Conservation (phyloP, 495 filamentous ascomycete genomes). For the Penicillium bovifimosum region DNA sequence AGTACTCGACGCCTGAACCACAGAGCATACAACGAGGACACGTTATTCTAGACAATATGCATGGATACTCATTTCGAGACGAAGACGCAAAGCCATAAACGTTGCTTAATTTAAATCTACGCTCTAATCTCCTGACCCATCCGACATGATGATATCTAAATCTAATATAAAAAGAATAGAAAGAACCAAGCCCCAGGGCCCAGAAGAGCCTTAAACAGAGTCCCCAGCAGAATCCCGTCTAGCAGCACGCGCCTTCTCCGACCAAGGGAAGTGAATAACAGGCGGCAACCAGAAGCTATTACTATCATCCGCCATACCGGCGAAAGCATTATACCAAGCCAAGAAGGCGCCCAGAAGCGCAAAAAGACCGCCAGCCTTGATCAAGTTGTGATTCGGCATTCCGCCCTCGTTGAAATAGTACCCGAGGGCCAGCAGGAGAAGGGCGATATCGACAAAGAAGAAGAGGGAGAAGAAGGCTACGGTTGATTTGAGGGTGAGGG, state of each 20-base stretch:
- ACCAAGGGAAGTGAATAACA: constrained; percentile 91
- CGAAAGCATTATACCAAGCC: constrained; percentile 88
- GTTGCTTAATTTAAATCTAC: no score
- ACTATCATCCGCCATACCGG: constrained; percentile 73
- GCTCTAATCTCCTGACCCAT: no score
- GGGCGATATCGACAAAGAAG: constrained; percentile 77
- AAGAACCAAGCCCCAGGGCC: not conserved
- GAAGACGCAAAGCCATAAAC: no score
- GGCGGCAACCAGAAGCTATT: constrained; percentile 87
- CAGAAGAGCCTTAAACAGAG: not conserved
- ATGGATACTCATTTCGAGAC: no score
- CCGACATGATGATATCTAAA: no score
- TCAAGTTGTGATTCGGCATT: constrained; percentile 41
- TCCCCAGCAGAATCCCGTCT: constrained; percentile 43
- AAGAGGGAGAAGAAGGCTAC: constrained; percentile 89
- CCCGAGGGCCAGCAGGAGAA: constrained; percentile 68
- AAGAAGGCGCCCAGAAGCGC: constrained; percentile 75
- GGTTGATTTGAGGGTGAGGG: constrained; percentile 84
- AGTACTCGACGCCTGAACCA: no score
- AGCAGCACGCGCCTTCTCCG: constrained; percentile 55
- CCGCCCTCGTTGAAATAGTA: constrained; percentile 49
- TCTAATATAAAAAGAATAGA: not conserved
- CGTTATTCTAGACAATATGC: no score
- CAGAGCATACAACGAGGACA: no score
- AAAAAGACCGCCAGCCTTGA: constrained; percentile 74